Conservation (phyloP, 1,284 basidiomycete genomes). For the Trichosporon faecale region DNA sequence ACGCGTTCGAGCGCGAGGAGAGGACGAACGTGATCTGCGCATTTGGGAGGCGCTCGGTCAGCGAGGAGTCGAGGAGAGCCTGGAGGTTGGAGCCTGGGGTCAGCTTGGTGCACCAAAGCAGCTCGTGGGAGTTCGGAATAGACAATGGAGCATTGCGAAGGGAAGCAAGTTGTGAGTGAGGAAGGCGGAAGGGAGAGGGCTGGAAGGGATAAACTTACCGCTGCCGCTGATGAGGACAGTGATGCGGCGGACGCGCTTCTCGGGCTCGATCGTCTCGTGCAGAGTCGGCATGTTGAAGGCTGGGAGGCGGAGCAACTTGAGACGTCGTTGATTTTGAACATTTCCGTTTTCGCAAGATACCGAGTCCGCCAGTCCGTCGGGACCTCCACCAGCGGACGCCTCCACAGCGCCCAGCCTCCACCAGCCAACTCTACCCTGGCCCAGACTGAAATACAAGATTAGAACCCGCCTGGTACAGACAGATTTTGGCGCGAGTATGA, state of each 20-base stretch:
- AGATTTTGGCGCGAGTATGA: constrained; percentile 1
- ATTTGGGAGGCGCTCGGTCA: constrained; percentile 59
- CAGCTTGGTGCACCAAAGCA: constrained; percentile 18
- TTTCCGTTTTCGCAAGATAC: constrained; percentile 2
- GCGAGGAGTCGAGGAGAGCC: constrained; percentile 85
- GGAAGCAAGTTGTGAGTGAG: too few species aligned
- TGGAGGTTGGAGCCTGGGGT: constrained; percentile 85
- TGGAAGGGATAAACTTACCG: constrained; percentile 57
- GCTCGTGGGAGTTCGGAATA: constrained; percentile 15
- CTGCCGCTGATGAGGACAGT: constrained; percentile 77
- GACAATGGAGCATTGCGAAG: not conserved
- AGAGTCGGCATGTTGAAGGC: constrained; percentile 28
- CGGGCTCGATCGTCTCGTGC: constrained; percentile 26
- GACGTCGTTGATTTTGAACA: not conserved
- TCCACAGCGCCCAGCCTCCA: not conserved
- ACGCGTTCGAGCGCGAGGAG: constrained; percentile 89
- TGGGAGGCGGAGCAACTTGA: not conserved
- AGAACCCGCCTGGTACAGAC: not conserved
- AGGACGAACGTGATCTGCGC: constrained; percentile 76
- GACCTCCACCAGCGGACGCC: not conserved
- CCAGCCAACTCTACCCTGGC: not conserved
- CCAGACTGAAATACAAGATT: not conserved
- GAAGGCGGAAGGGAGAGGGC: not conserved
- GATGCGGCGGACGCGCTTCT: constrained; percentile 48
- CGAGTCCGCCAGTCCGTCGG: not conserved